Conservation (phyloP, 73 alveolate genomes). For the Paraurostyla sp. region DNA sequence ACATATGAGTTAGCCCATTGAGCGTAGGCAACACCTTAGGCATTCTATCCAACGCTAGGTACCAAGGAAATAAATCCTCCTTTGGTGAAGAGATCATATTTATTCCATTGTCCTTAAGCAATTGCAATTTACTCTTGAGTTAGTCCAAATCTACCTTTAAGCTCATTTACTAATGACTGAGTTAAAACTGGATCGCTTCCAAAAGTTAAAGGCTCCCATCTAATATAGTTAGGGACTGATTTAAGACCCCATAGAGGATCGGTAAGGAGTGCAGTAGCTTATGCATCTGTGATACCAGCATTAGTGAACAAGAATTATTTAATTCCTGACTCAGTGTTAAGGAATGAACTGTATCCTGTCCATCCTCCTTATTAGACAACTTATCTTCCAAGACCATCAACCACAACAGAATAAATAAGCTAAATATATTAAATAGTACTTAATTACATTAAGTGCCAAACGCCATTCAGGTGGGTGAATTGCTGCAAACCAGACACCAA, state of each 20-base stretch:
- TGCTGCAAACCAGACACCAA: conserved; percentile 69
- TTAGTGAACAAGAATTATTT: conserved; percentile 2
- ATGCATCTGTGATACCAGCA: neutral
- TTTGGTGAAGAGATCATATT: neutral
- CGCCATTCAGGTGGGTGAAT: conserved; percentile 49
- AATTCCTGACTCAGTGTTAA: neutral
- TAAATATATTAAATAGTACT: neutral
- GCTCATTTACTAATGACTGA: conserved; percentile 15
- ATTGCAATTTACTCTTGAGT: conserved; percentile 22
- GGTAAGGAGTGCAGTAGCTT: conserved; percentile 7
- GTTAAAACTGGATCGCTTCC: neutral
- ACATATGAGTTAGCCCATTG: conserved; percentile 66
- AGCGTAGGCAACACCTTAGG: conserved; percentile 64
- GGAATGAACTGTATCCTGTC: conserved; percentile 15
- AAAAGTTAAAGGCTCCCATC: conserved; percentile 36
- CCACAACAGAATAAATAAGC: conserved; percentile 57
- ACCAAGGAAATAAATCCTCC: neutral
- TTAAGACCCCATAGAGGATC: conserved; percentile 48
- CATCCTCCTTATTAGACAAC: conserved; percentile 41
- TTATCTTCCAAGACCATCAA: conserved; percentile 72
- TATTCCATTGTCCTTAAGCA: neutral
- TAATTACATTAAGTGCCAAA: conserved; percentile 22
- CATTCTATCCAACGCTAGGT: neutral
- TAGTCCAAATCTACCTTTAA: conserved; percentile 14
- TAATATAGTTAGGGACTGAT: neutral